Percentiles rank a stretch among this genome's conserved stretches.
Evolutionary conservation across 2,329 filamentous ascomycete species (phyloP).

Genomic region (Aspergillus viridinutans): DNA sequence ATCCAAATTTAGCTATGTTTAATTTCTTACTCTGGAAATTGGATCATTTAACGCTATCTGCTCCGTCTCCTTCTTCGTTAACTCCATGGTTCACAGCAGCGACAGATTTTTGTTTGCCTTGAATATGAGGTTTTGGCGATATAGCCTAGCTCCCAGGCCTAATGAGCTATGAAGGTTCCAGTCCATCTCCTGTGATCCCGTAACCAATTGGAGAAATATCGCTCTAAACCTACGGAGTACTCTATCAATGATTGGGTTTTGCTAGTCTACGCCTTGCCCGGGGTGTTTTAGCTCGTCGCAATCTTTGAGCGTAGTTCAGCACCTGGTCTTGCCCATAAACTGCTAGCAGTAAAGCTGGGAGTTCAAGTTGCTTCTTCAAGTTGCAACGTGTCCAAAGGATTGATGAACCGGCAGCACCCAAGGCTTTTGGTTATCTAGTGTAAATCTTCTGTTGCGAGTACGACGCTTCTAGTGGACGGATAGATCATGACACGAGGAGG

Average conservation of each 20-base stretch:
- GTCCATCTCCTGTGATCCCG: not conserved
- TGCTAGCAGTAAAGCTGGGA: no score
- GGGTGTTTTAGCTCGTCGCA: not conserved
- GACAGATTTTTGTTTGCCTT: not conserved
- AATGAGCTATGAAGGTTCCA: not conserved
- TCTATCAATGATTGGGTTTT: not conserved
- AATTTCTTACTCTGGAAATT: not conserved
- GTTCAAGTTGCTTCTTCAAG: not conserved
- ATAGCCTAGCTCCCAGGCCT: not conserved
- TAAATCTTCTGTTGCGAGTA: not conserved
- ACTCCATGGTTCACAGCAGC: no score
- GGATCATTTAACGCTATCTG: not conserved
- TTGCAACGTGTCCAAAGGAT: not conserved
- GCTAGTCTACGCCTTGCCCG: not conserved
- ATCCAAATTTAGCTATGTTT: not conserved
- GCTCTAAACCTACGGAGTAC: not conserved
- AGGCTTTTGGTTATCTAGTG: not conserved
- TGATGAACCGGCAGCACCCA: not conserved
- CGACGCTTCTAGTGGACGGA: not conserved
- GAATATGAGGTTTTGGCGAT: not conserved
- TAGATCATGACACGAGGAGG: conserved; percentile 6
- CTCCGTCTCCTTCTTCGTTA: not conserved
- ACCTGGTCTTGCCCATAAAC: not conserved
- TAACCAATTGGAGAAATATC: not conserved
- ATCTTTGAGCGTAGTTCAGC: not conserved